Conservation (phyloP, 2,329 filamentous ascomycete genomes). For the Beauveria sp. region DNA sequence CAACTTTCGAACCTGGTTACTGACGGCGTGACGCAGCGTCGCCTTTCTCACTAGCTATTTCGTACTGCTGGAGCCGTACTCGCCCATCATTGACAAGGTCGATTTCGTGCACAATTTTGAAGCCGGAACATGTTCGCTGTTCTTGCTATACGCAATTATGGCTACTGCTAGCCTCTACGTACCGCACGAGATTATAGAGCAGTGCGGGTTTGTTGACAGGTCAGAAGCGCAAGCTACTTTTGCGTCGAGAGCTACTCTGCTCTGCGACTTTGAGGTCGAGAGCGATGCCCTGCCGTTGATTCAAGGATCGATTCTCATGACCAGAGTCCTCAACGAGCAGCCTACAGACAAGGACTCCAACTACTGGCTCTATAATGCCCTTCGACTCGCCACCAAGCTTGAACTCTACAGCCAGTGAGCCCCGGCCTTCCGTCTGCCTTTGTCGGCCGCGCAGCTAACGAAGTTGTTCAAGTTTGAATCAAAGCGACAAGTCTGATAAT, state of each 20-base stretch:
- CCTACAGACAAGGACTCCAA: neutral
- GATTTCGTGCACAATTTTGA: neutral
- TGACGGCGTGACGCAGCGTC: neutral
- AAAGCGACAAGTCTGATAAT: neutral
- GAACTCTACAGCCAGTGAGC: constrained; percentile 5
- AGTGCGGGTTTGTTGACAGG: neutral
- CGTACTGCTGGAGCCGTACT: neutral
- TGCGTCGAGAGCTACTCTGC: neutral
- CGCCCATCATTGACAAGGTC: constrained; percentile 1
- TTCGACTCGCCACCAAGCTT: constrained; percentile 1
- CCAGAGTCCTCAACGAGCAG: neutral
- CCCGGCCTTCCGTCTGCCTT: neutral
- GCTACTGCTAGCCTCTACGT: neutral
- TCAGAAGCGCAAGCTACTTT: neutral
- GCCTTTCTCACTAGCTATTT: neutral
- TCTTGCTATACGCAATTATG: neutral
- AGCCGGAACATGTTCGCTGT: neutral
- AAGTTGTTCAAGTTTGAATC: neutral
- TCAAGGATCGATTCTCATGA: constrained; percentile 1
- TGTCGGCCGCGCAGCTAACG: neutral
- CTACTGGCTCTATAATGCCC: constrained; percentile 8
- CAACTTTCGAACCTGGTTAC: neutral
- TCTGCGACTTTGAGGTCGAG: constrained; percentile 1
- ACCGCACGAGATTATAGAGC: neutral
- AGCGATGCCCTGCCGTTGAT: neutral